Evolutionary conservation across 2,329 filamentous ascomycete genomes (phyloP).

Genomic region (Xylariaceae sp.): DNA sequence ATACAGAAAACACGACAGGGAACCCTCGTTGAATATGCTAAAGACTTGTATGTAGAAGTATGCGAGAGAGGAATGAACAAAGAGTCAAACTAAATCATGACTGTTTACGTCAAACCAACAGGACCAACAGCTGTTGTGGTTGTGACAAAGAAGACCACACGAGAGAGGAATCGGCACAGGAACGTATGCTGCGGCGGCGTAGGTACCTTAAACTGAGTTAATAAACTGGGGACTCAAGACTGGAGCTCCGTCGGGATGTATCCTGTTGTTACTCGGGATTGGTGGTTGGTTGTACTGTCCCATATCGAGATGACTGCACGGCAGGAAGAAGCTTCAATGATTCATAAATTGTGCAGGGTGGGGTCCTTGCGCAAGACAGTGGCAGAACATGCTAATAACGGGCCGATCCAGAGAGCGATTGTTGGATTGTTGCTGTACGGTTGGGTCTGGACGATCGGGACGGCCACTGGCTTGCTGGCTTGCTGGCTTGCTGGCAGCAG

Average conservation of each 20-base stretch:
- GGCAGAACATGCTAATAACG: slow-evolving; percentile 20
- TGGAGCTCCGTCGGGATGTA: slow-evolving; percentile 2
- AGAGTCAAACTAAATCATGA: neutral
- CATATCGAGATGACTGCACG: slow-evolving; percentile 3
- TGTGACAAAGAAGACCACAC: neutral
- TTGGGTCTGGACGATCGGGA: slow-evolving; percentile 19
- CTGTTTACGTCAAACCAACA: slow-evolving; percentile 16
- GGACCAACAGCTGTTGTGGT: neutral
- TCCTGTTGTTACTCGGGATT: slow-evolving; percentile 20
- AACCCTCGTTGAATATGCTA: neutral
- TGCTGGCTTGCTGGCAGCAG: too few species aligned
- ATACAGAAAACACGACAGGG: neutral
- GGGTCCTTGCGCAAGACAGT: slow-evolving; percentile 15
- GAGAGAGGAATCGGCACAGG: neutral
- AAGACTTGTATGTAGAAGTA: neutral
- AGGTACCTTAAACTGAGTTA: slow-evolving; percentile 21
- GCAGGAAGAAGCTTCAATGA: neutral
- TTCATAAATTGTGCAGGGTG: neutral
- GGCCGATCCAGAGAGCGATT: slow-evolving; percentile 23
- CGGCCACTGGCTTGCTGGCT: slow-evolving; percentile 27
- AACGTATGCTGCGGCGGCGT: too few species aligned
- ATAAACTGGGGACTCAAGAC: slow-evolving; percentile 26
- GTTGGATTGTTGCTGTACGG: slow-evolving; percentile 11
- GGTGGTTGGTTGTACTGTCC: slow-evolving; percentile 12
- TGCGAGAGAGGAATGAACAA: neutral